phyloP scores from a whole-genome alignment of 164 flowering plant genomes.

The Umbilicus rupestris region DNA sequence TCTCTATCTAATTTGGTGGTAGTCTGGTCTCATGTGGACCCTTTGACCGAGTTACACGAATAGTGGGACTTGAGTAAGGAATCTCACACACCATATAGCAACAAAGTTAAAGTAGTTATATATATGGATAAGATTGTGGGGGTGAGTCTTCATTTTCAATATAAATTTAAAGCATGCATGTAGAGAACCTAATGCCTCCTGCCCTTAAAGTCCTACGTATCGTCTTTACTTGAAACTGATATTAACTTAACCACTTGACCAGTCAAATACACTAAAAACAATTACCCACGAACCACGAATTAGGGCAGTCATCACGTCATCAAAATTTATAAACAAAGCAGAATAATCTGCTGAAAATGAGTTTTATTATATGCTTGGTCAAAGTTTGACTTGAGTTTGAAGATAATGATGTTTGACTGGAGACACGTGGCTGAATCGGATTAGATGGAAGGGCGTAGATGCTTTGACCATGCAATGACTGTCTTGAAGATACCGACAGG shows the following conservation, averaged over 20 bases:
- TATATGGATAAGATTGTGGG: neutral
- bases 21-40: neutral
- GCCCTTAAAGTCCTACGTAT: slow-evolving; percentile 2
- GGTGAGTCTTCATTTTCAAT: neutral
- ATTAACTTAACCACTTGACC: neutral
- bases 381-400: neutral
- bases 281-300: neutral
- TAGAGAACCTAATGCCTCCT: neutral
- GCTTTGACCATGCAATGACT: slow-evolving; percentile 4
- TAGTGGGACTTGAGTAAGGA: slow-evolving; percentile 5
- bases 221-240: neutral
- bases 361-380: neutral
- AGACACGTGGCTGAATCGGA: neutral
- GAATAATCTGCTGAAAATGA: neutral
- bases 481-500: neutral
- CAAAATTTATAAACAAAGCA: no score
- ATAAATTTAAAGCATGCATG: neutral
- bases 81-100: neutral
- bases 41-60: slow-evolving; percentile 1
- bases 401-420: neutral
- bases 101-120: neutral
- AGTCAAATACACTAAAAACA: neutral
- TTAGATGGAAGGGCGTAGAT: neutral
- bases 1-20: neutral
- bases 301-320: neutral